Evolutionary conservation across 2,329 filamentous ascomycete genomes (phyloP).

Genomic region (Beauveria australis): DNA sequence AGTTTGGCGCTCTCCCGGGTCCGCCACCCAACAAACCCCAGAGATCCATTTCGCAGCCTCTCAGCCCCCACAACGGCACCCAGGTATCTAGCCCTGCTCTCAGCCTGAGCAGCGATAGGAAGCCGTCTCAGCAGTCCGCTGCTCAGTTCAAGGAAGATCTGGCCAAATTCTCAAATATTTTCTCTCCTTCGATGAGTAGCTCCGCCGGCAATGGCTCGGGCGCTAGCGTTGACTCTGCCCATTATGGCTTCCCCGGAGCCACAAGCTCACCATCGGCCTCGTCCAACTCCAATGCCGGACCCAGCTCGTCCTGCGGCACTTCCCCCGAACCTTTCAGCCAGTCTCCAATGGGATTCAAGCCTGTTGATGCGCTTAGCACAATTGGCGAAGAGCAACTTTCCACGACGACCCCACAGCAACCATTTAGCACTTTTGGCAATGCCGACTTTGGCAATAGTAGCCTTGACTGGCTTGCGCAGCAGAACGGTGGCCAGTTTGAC

Average conservation of each 20-base stretch:
- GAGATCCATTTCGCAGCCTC: slow-evolving; percentile 22
- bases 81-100: slow-evolving; percentile 19
- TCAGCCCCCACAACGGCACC: slow-evolving; percentile 22
- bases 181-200: slow-evolving; percentile 47
- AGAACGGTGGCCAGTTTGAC: slow-evolving; percentile 82
- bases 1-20: slow-evolving; percentile 69
- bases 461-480: slow-evolving; percentile 68
- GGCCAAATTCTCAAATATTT: slow-evolving; percentile 48
- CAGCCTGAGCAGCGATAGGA: slow-evolving; percentile 21
- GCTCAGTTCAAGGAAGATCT: slow-evolving; percentile 38
- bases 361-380: slow-evolving; percentile 52
- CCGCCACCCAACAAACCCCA: slow-evolving; percentile 25
- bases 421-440: slow-evolving; percentile 24
- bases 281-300: slow-evolving; percentile 49
- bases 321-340: slow-evolving; percentile 70
- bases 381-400: slow-evolving; percentile 57
- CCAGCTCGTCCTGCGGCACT: slow-evolving; percentile 63
- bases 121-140: slow-evolving; percentile 16
- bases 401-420: slow-evolving; percentile 24
- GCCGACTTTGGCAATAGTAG: slow-evolving; percentile 41
- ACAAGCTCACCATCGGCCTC: slow-evolving; percentile 59
- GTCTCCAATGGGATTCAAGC: slow-evolving; percentile 59
- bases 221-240: slow-evolving; percentile 41
- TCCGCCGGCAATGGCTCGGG: slow-evolving; percentile 39
- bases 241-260: slow-evolving; percentile 34